Evolutionary conservation across 2,329 filamentous ascomycete genomes (phyloP), one percentile per base, ranked within the genome.

Genomic region (Teratosphaeria destructans): DNA sequence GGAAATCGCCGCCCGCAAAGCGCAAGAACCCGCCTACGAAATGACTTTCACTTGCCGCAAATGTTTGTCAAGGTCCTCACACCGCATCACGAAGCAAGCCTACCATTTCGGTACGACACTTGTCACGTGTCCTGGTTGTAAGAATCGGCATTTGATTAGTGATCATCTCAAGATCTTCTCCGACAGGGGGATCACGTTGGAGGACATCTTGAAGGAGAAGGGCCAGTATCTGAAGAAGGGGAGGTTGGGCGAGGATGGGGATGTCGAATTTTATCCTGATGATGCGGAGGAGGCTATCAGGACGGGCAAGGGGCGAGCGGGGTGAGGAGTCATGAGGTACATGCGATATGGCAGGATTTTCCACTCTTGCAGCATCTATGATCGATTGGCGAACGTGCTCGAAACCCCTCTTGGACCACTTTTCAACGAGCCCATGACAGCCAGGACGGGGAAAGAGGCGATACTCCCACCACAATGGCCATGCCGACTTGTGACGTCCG

Each of bases 21-120:
- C 72, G 6, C 71, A 77, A 59, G 73, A 77, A 39, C 90, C 90
- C 1, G 84, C 89, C 60, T 99, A 97, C 76, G 82, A 90, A 66
- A 81, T 99, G 64, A 89, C 86, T 56, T 96, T 99, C 73, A 99
- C 94, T 66, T 99, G 94, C 81, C 86, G 88, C 61, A 69, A 71
- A 58, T 99, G 94, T 76, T 79, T 81, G 54, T 78, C 82, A 39
- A 87, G 92, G 60, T 95, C 90, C n/a, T 82, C 85, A 12, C 95
- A 99, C 76, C 82, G 82, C 56, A 80, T 99, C 67, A 90, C 90
- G 34, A 96, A 97, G 75, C 94, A 97, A 71, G 94, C 90, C 35
- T 99, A 99, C 72, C 92, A 97, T 75, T 81, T 86, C 63, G 94
- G 94, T 39, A 93, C 90, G 1, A 87, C 94, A 4, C 79, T 99